Evolutionary conservation across 768 basidiomycete species (phyloP), one percentile per base, ranked within the genome.

Genomic region (Amanita rimosa): DNA sequence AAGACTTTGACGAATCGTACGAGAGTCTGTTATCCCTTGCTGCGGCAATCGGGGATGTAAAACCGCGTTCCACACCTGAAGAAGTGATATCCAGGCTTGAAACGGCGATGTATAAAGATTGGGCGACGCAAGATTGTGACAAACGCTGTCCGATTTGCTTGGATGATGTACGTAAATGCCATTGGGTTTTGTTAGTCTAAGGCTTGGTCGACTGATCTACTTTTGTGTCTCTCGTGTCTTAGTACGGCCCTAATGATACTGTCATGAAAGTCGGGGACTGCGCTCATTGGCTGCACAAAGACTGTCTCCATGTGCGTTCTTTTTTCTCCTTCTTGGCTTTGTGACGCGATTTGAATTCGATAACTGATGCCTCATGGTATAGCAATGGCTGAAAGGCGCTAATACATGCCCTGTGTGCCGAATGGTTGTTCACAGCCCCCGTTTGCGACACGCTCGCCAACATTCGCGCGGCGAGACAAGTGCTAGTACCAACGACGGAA

Each of bases 341-440:
- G n/a, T n/a, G n/a, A n/a, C n/a, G n/a, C n/a, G n/a, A n/a, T n/a
- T n/a, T n/a, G n/a, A 11, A 49, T 39, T 27, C 51, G 29, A 21
- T n/a, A 24, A 46, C 27, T 39, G 37, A 48, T 35, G 37, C 46
- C 33, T 31, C 10, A 5, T 26, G 26, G 37, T 1, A 6, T 51
- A 88, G 83, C 81, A 87, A 83, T 91, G 88, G 88, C 72, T 91
- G 19, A 75, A 75, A 53, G 72, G 75, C 3, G 85, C 86, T 4
- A 78, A 70, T 44, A 88, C 85, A 0, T 91, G 88, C 54, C 88
- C 87, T 11, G 83, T 90, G 1, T 91, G 87, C 61, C 81, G 87
- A 36, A 76, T 79, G 55, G 65, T 72, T 22, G 81, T 87, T 33
- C 46, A 48, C 24, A 42, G 19, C 26, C 47, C 44, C 24, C 50